Conservation (phyloP, 2,329 filamentous ascomycete genomes). For the Diaporthe amygdali region DNA sequence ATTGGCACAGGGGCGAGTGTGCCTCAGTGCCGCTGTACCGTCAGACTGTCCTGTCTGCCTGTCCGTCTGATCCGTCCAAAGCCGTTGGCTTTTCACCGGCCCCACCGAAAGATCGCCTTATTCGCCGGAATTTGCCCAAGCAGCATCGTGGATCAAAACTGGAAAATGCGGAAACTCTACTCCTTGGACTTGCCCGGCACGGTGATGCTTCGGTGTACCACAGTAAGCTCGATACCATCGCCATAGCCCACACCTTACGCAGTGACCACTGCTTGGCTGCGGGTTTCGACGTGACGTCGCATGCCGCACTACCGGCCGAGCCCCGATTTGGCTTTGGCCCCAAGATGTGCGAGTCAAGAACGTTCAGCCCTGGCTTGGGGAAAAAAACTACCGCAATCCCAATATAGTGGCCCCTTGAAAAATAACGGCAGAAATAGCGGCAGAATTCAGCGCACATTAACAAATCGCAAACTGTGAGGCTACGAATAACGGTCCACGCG, state of each 20-base stretch:
- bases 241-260: background rate
- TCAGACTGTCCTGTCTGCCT: background rate
- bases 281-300: background rate
- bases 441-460: background rate
- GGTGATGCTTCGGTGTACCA: slow-evolving; percentile 4
- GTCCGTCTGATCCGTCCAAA: too few species aligned
- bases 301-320: background rate
- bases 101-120: background rate
- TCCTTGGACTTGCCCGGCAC: background rate
- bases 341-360: background rate
- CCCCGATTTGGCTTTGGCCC: background rate
- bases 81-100: too few species aligned
- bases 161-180: background rate
- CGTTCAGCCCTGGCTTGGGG: background rate
- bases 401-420: background rate
- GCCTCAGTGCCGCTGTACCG: too few species aligned
- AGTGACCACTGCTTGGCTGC: background rate
- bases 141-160: background rate
- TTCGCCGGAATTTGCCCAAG: background rate
- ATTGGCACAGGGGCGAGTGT: background rate
- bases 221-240: background rate
- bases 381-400: background rate
- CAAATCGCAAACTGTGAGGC: background rate
- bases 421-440: too few species aligned
- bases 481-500: background rate